Evolutionary conservation across 2,329 filamentous ascomycete species (phyloP).

Genomic region (Botrytis tulipae): DNA sequence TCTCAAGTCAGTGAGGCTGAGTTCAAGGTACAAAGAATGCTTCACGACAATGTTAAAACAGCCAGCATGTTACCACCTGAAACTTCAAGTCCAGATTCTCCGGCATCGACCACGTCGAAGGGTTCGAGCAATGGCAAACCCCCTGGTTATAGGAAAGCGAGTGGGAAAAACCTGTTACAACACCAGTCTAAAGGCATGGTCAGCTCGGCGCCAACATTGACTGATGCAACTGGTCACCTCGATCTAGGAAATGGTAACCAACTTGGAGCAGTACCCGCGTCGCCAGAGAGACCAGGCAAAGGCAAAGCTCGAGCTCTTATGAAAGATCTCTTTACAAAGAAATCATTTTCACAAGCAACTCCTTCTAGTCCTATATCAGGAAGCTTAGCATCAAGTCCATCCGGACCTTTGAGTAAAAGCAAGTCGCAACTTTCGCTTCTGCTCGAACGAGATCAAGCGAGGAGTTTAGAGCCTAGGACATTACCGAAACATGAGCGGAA

Average conservation of each 20-base stretch:
- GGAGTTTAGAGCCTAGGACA: slow-evolving; percentile 35
- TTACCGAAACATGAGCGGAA: slow-evolving; percentile 12
- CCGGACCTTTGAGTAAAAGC: slow-evolving; percentile 51
- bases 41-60: slow-evolving; percentile 18
- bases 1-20: slow-evolving; percentile 7
- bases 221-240: slow-evolving; percentile 31
- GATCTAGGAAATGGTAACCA: slow-evolving; percentile 23
- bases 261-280: neutral
- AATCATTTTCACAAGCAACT: slow-evolving; percentile 25
- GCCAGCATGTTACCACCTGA: neutral
- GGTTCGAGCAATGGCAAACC: slow-evolving; percentile 8
- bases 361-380: slow-evolving; percentile 17
- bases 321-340: slow-evolving; percentile 34
- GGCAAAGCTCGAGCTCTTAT: slow-evolving; percentile 31
- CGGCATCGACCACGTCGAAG: slow-evolving; percentile 19
- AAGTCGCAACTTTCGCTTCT: slow-evolving; percentile 60
- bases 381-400: slow-evolving; percentile 24
- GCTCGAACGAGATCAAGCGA: slow-evolving; percentile 52
- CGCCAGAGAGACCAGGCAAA: slow-evolving; percentile 11
- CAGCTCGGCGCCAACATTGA: slow-evolving; percentile 33
- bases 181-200: slow-evolving; percentile 30
- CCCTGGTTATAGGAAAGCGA: slow-evolving; percentile 16
- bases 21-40: slow-evolving; percentile 16
- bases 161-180: slow-evolving; percentile 24
- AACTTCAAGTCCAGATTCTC: slow-evolving; percentile 14